Conservation (phyloP, 2,329 filamentous ascomycete genomes). For the Dactylonectria macrodidyma region DNA sequence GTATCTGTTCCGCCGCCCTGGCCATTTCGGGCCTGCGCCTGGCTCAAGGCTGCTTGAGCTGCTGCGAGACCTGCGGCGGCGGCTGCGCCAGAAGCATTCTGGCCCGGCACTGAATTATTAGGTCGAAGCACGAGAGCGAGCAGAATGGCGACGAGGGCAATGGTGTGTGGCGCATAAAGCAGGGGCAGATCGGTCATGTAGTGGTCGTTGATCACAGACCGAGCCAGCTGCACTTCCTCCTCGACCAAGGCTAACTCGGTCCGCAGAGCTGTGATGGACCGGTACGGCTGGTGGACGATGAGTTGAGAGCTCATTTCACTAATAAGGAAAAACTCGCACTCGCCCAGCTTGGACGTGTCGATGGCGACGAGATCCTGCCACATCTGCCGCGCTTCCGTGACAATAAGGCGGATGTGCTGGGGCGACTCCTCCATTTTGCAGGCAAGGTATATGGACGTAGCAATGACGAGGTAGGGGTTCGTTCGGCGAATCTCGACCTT, state of each 20-base stretch:
- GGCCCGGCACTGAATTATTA: constrained; percentile 49
- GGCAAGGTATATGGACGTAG: constrained; percentile 94
- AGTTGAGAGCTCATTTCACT: constrained; percentile 92
- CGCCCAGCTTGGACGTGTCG: constrained; percentile 88
- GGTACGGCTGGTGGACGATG: constrained; percentile 92
- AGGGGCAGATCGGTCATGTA: constrained; percentile 94
- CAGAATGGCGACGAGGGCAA: constrained; percentile 89
- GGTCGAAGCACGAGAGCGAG: constrained; percentile 87
- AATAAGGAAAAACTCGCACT: constrained; percentile 95
- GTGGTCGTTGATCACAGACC: constrained; percentile 90
- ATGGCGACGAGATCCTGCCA: constrained; percentile 85
- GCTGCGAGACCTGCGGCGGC: constrained; percentile 63
- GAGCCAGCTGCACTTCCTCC: constrained; percentile 84
- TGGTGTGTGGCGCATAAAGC: constrained; percentile 86
- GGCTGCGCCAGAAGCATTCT: constrained; percentile 48
- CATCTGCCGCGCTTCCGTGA: constrained; percentile 86
- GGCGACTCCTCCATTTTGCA: constrained; percentile 99
- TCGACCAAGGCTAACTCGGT: constrained; percentile 78
- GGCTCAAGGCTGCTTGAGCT: constrained; percentile 64
- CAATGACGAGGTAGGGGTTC: constrained; percentile 92
- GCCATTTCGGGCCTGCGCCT: constrained; percentile 57
- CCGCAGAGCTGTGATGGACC: constrained; percentile 81
- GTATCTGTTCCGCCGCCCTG: constrained; percentile 40
- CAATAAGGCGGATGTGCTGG: constrained; percentile 93
- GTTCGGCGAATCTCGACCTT: constrained; percentile 92